Evolutionary conservation across 2,329 filamentous ascomycete genomes (phyloP).

Genomic region (Neonectria ditissima): DNA sequence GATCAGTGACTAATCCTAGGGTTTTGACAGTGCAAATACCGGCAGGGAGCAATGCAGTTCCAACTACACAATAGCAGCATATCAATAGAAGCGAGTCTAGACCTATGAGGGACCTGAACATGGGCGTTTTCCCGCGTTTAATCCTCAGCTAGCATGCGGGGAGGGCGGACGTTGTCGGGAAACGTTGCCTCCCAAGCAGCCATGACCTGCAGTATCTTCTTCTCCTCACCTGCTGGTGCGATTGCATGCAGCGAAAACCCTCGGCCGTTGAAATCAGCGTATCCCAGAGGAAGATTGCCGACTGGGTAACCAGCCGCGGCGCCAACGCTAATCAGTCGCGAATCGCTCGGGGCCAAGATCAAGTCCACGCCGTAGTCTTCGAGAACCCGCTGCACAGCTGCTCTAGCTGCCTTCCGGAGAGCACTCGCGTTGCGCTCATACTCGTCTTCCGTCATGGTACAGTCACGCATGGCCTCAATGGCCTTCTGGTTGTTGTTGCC

Average conservation of each 20-base stretch:
- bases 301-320: constrained; percentile 1
- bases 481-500: background rate
- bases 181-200: constrained; percentile 1
- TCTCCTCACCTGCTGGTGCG: background rate
- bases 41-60: too few relatives aligned
- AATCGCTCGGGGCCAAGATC: background rate
- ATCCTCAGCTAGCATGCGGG: background rate
- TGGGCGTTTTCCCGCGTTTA: too few relatives aligned
- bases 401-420: background rate
- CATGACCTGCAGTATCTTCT: background rate
- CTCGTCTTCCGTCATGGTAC: background rate
- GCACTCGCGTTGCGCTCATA: background rate
- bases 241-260: background rate
- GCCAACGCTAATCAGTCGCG: background rate
- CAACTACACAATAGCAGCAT: too few relatives aligned
- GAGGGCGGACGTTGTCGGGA: background rate
- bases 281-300: background rate
- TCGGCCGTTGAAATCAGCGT: background rate
- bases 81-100: too few relatives aligned
- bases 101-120: too few relatives aligned
- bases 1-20: too few relatives aligned
- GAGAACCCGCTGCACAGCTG: background rate
- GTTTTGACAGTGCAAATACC: too few relatives aligned
- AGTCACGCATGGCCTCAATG: background rate
- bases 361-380: background rate